Conservation (phyloP, 164 flowering plant genomes). For the Annona cherimola region DNA sequence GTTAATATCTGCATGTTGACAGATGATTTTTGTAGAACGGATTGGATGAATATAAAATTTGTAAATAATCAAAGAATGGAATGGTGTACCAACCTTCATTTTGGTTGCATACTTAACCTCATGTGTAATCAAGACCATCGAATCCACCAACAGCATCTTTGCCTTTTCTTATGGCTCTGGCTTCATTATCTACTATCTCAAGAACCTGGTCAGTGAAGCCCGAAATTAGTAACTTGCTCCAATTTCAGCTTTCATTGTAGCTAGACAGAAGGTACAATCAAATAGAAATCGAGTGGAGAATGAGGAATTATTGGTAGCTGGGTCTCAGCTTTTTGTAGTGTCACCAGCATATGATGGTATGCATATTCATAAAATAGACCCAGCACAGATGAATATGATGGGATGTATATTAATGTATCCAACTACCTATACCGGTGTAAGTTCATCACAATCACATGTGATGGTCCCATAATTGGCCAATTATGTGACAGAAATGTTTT, state of each 20-base stretch:
- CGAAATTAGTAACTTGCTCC: neutral
- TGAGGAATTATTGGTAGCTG: neutral
- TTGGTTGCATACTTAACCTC: conserved; percentile 11
- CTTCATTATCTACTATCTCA: conserved; percentile 52
- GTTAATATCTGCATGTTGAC: too few species aligned
- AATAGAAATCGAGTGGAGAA: neutral
- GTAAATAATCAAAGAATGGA: neutral
- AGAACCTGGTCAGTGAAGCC: conserved; percentile 44
- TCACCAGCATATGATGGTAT: neutral
- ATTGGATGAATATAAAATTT: neutral
- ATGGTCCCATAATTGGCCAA: too few species aligned
- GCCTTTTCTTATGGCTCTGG: conserved; percentile 50
- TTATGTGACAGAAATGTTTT: too few species aligned
- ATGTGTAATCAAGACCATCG: conserved; percentile 46
- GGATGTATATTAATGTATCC: too few species aligned
- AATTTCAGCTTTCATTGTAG: neutral
- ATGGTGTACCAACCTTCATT: conserved; percentile 8
- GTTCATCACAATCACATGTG: too few species aligned
- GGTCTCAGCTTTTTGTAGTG: neutral
- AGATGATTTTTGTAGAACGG: neutral
- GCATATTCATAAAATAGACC: neutral
- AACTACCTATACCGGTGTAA: too few species aligned
- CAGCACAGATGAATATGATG: too few species aligned
- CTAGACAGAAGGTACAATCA: neutral
- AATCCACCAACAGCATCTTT: conserved; percentile 33